Evolutionary conservation across 108 stramenopile species (phyloP).

Genomic region (Aureococcus anophagefferens): DNA sequence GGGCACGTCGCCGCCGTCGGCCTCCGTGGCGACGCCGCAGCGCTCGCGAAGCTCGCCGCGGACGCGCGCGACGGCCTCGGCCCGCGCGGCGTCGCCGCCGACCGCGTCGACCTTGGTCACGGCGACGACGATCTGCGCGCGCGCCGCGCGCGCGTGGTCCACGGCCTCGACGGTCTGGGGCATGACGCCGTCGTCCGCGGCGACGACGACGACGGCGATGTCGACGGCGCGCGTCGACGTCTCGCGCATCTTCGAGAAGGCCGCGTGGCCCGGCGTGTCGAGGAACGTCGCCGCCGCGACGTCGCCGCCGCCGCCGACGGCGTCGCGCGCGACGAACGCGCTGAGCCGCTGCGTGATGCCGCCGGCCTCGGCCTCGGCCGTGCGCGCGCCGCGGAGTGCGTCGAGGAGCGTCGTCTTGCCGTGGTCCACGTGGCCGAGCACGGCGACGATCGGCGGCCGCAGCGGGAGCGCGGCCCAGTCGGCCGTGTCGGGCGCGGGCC

Average conservation of each 20-base stretch:
- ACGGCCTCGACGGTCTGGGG: conserved; percentile 89
- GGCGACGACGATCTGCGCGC: conserved; percentile 73
- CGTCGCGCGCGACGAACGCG: conserved; percentile 70
- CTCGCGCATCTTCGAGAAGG: conserved; percentile 81
- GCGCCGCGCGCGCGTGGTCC: conserved; percentile 51
- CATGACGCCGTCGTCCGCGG: conserved; percentile 88
- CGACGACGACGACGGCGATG: conserved; percentile 85
- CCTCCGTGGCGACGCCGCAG: too few species aligned
- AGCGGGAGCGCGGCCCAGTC: conserved; percentile 30
- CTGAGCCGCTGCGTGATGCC: conserved; percentile 94
- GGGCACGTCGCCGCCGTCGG: too few species aligned
- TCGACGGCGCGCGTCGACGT: conserved; percentile 85
- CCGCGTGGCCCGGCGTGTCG: conserved; percentile 95
- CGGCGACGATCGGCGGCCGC: conserved; percentile 78
- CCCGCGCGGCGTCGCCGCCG: too few species aligned
- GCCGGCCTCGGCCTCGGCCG: conserved; percentile 85
- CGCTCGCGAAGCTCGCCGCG: too few species aligned
- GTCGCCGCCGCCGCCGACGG: too few species aligned
- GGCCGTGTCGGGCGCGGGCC: not conserved
- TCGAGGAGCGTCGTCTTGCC: conserved; percentile 98
- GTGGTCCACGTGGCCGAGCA: conserved; percentile 99
- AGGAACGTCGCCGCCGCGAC: conserved; percentile 60
- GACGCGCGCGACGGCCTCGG: too few species aligned
- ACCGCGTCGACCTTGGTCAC: conserved; percentile 92
- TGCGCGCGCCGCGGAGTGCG: conserved; percentile 39